Evolutionary conservation across 257 asterid species (phyloP).

Genomic region (Parsonsia alboflavescens): DNA sequence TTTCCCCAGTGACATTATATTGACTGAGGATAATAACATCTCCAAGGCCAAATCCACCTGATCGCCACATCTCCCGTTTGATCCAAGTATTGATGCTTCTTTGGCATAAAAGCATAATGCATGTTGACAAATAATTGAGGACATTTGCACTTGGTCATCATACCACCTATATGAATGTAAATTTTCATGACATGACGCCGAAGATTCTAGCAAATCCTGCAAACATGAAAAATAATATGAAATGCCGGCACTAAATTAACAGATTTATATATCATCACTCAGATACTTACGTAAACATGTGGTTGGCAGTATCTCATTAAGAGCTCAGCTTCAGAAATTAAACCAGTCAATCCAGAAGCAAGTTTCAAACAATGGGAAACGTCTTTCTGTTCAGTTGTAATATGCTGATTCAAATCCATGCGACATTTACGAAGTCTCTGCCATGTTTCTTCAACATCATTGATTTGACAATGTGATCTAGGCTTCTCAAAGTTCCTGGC

Average conservation of each 20-base stretch:
- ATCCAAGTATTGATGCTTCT: conserved; percentile 47
- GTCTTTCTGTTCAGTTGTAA: conserved; percentile 66
- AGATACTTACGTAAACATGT: conserved; percentile 43
- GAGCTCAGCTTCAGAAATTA: conserved; percentile 77
- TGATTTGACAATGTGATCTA: conserved; percentile 25
- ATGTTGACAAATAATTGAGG: conserved; percentile 66
- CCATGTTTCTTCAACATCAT: conserved; percentile 71
- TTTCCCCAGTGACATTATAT: conserved; percentile 71
- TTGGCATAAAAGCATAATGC: conserved; percentile 70
- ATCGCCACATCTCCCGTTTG: conserved; percentile 32
- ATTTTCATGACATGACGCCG: conserved; percentile 31
- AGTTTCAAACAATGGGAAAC: conserved; percentile 36
- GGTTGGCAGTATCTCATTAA: conserved; percentile 53
- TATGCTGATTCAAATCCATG: conserved; percentile 36
- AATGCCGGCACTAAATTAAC: background rate
- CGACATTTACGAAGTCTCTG: conserved; percentile 43
- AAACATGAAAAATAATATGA: conserved; percentile 3
- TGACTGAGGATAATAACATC: conserved; percentile 63
- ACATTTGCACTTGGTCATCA: conserved; percentile 69
- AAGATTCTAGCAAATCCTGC: conserved; percentile 62
- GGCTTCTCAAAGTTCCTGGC: conserved; percentile 26
- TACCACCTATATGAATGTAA: conserved; percentile 45
- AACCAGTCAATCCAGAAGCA: conserved; percentile 48
- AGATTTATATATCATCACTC: conserved; percentile 13
- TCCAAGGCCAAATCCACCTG: conserved; percentile 61